Base-by-base conservation (phyloP, 1,284 basidiomycete genomes). In the Leccinum cinnamomeum region DNA sequence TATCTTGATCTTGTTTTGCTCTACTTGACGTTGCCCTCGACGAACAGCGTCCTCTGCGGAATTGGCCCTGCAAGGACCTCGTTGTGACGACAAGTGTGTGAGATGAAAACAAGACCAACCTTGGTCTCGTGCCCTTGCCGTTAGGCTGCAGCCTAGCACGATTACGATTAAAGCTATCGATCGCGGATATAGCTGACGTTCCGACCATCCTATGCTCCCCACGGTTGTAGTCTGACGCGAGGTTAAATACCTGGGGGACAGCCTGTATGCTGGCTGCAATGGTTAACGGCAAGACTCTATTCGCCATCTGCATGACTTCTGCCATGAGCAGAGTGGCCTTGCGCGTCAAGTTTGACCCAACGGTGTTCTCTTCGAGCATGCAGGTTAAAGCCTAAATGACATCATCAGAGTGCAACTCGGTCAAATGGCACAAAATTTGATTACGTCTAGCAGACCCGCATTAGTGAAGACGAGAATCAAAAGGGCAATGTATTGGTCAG, bases 321-420 rank as follows among this genome's bases (percentile, higher is more conserved):
- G 92, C 95, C 76, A 99, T 87, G n/a, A 99, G 81, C 7, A 97
- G 76, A 0, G 93, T 97, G 1, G 95, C 95, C 73, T 97, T 97
- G 39, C 92, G 85, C 11, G 90, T 86, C 18, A 97, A 77, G 63
- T 82, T 86, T 4, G 86, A 84, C 3, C 88, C 88, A 14, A 84
- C 84, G 1, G 85, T 84, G 7, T 83, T 82, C 70, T 93, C 94
- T 71, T 95, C 90, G 3, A 97, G 83, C 80, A 97, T 90, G 16
- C 82, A 81, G 5, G 91, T 89, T 51, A 98, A 79, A 6, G 94
- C 93, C 94, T 97, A 20, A 60, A 53, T 14, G 25, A 41, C n/a
- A 41, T 2, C 25, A 60, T 64, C 20, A 69, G 56, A 6, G 58
- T 14, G 63, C 41, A 14, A 57, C 16, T 62, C 48, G 33, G 53